Conservation (phyloP, 2,329 filamentous ascomycete species). For the Aspergillus sp. region DNA sequence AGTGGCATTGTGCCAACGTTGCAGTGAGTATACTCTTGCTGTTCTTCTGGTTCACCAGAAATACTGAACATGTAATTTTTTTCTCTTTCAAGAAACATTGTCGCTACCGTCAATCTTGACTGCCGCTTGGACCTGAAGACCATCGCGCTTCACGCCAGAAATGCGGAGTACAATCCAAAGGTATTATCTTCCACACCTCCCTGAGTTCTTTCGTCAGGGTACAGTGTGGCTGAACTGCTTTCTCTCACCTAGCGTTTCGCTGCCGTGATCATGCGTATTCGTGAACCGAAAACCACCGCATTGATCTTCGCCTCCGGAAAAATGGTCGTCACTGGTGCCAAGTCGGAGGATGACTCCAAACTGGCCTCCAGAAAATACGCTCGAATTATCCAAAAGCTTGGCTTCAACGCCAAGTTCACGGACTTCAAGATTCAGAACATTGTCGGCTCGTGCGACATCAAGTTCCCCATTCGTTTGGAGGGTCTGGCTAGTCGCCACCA, state of each 20-base stretch:
- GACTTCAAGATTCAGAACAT: slow-evolving; percentile 99
- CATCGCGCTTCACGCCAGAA: slow-evolving; percentile 94
- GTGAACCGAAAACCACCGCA: slow-evolving; percentile 96
- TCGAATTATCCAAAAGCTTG: slow-evolving; percentile 98
- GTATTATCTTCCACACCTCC: slow-evolving; percentile 51
- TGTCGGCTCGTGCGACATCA: slow-evolving; percentile 97
- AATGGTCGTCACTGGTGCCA: slow-evolving; percentile 98
- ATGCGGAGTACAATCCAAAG: slow-evolving; percentile 98
- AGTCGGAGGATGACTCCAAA: slow-evolving; percentile 96
- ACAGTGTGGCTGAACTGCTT: slow-evolving; percentile 42
- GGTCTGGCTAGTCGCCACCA: slow-evolving; percentile 95
- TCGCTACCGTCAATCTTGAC: slow-evolving; percentile 96
- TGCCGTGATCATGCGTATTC: slow-evolving; percentile 98
- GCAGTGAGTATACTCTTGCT: slow-evolving; percentile 76
- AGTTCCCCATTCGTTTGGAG: slow-evolving; percentile 96
- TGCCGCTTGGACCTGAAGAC: slow-evolving; percentile 98
- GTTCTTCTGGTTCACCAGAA: slow-evolving; percentile 41
- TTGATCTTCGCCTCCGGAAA: slow-evolving; percentile 98
- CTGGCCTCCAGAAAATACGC: slow-evolving; percentile 96
- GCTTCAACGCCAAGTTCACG: slow-evolving; percentile 98
- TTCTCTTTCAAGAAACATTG: slow-evolving; percentile 75
- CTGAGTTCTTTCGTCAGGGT: slow-evolving; percentile 29
- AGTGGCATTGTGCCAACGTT: slow-evolving; percentile 89
- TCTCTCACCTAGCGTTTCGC: slow-evolving; percentile 76
- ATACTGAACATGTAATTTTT: slow-evolving; percentile 42